phyloP scores from a whole-genome alignment of 1,284 basidiomycete species.

The Coriolopsis trogii region DNA sequence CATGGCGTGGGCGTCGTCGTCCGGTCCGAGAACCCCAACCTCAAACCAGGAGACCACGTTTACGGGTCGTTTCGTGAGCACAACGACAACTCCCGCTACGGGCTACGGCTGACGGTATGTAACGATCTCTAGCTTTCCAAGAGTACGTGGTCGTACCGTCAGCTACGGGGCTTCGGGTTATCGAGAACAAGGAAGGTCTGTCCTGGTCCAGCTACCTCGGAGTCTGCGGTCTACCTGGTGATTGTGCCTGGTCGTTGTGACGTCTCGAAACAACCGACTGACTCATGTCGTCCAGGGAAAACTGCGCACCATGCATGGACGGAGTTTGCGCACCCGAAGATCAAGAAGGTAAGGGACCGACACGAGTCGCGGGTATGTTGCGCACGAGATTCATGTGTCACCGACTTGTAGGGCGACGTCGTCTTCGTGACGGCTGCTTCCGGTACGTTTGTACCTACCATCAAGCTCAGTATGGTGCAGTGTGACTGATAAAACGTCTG shows the following conservation, averaged over 20 bases:
- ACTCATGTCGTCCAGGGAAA: slow-evolving; percentile 17
- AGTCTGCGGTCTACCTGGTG: slow-evolving; percentile 37
- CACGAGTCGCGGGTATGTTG: not conserved
- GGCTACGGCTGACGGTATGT: too few species aligned
- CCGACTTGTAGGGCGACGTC: slow-evolving; percentile 22
- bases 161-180: slow-evolving; percentile 7
- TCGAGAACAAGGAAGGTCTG: slow-evolving; percentile 30
- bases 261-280: too few species aligned
- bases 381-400: not conserved
- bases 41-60: slow-evolving; percentile 47
- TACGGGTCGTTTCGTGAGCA: slow-evolving; percentile 37
- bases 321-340: slow-evolving; percentile 25
- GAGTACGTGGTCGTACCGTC: slow-evolving; percentile 24
- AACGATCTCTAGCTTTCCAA: slow-evolving; percentile 21
- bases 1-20: slow-evolving; percentile 45
- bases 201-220: slow-evolving; percentile 36
- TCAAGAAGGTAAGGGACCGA: slow-evolving; percentile 20
- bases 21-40: slow-evolving; percentile 42
- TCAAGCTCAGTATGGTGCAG: too few species aligned
- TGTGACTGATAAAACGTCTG: not conserved
- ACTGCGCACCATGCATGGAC: slow-evolving; percentile 31
- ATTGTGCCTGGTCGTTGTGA: too few species aligned
- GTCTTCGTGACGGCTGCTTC: slow-evolving; percentile 29
- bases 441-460: slow-evolving; percentile 3
- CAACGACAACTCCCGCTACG: too few species aligned